A percentile compares a stretch with the other conserved stretches of the same genome.
phyloP scores from a whole-genome alignment of 768 basidiomycete species.

The Coprinopsis marcescibilis region DNA sequence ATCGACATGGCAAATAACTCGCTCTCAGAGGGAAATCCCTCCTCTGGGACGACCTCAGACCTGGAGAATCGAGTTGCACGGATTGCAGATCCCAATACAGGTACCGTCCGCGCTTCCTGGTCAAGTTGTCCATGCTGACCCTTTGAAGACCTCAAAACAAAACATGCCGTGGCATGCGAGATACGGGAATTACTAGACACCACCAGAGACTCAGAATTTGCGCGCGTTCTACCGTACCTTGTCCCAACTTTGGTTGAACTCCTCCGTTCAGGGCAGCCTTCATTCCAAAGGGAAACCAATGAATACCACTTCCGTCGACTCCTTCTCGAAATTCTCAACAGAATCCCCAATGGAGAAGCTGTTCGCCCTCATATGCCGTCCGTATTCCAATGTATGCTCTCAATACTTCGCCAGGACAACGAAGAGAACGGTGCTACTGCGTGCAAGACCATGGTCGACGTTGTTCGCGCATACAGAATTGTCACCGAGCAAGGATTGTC shows the following conservation, averaged over 20 bases:
- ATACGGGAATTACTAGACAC: slow-evolving; percentile 80
- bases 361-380: slow-evolving; percentile 59
- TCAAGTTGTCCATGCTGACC: not conserved
- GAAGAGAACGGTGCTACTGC: slow-evolving; percentile 91
- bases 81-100: slow-evolving; percentile 71
- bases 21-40: slow-evolving; percentile 18
- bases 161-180: slow-evolving; percentile 66
- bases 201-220: slow-evolving; percentile 67
- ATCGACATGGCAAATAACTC: slow-evolving; percentile 5
- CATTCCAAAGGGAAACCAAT: slow-evolving; percentile 57
- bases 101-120: slow-evolving; percentile 28
- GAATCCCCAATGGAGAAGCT: slow-evolving; percentile 78
- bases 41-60: slow-evolving; percentile 38
- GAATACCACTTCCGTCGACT: slow-evolving; percentile 84
- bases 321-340: slow-evolving; percentile 84
- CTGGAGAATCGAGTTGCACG: slow-evolving; percentile 67
- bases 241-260: slow-evolving; percentile 71
- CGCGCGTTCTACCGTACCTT: slow-evolving; percentile 63
- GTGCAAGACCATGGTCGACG: slow-evolving; percentile 89
- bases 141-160: slow-evolving; percentile 59
- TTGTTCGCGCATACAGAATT: slow-evolving; percentile 71
- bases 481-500: slow-evolving; percentile 67
- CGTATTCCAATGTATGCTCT: slow-evolving; percentile 77
- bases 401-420: slow-evolving; percentile 83
- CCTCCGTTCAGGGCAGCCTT: slow-evolving; percentile 60